A percentile compares a stretch with the other conserved stretches of the same genome.
phyloP scores from a whole-genome alignment of 2,329 filamentous ascomycete genomes.

The Nemania serpens region DNA sequence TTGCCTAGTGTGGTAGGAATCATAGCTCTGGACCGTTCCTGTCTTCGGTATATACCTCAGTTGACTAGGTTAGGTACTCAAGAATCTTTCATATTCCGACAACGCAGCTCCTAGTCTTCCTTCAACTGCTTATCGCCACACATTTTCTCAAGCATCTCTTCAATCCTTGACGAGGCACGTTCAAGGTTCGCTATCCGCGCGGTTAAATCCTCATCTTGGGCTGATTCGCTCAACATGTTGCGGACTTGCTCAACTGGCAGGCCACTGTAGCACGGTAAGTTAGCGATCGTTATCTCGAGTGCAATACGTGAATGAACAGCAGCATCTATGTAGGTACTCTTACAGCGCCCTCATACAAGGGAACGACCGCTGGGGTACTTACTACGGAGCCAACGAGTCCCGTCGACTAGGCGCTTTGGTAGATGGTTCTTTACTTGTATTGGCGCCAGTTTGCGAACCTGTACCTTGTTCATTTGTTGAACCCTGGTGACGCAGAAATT shows the following conservation, averaged over 20 bases:
- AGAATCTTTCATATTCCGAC: slow-evolving; percentile 28
- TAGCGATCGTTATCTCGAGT: not conserved
- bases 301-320: not conserved
- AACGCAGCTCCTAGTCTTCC: slow-evolving; percentile 34
- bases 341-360: not conserved
- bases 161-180: slow-evolving; percentile 53
- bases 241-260: slow-evolving; percentile 56
- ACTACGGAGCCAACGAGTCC: slow-evolving; percentile 59
- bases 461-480: slow-evolving; percentile 36
- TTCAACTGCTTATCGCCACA: slow-evolving; percentile 37
- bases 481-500: slow-evolving; percentile 55
- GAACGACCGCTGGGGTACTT: slow-evolving; percentile 1
- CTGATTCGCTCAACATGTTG: slow-evolving; percentile 52
- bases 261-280: slow-evolving; percentile 38
- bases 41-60: not conserved
- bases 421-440: slow-evolving; percentile 25
- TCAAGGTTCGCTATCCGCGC: slow-evolving; percentile 56
- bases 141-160: slow-evolving; percentile 51
- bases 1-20: not conserved
- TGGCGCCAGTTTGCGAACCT: slow-evolving; percentile 9
- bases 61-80: no score
- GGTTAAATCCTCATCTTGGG: slow-evolving; percentile 51
- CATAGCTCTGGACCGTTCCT: not conserved
- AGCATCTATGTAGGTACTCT: not conserved
- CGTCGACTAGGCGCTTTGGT: slow-evolving; percentile 49